These are phyloP conservation scores for Kuraishia ogatae DNA, from an alignment of 805 yeast genomes.

Conservation along the genomic window DNA sequence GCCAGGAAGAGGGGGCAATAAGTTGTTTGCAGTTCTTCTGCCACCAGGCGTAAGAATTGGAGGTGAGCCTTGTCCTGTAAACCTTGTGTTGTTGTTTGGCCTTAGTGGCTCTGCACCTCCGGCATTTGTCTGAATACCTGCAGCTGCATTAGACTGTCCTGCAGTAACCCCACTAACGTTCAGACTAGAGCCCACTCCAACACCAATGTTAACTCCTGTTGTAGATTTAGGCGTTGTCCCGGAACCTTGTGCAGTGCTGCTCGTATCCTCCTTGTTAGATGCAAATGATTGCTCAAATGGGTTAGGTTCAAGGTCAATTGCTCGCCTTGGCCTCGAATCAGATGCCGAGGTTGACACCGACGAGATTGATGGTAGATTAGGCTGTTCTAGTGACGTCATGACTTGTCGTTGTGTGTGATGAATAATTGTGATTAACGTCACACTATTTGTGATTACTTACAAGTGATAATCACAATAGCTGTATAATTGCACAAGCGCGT, in stretches of 20 bases:
- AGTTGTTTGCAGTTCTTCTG: constrained; percentile 23
- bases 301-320: constrained; percentile 64
- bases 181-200: no score
- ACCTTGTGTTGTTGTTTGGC: neutral
- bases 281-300: constrained; percentile 95
- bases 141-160: no score
- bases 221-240: no score
- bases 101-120: neutral
- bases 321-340: constrained; percentile 6
- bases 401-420: neutral
- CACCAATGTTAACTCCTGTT: no score
- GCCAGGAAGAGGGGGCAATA: constrained; percentile 38
- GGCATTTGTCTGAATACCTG: neutral
- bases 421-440: no score
- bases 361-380: neutral
- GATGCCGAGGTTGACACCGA: neutral
- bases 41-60: constrained; percentile 50
- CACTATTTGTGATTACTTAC: no score
- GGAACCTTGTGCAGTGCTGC: neutral
- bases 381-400: neutral
- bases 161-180: no score
- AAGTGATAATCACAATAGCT: no score
- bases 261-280: constrained; percentile 18
- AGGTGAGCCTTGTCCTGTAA: constrained; percentile 25
- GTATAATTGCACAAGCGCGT: no score